These are phyloP conservation scores for Alternaria brassicae DNA, from an alignment of 2,329 filamentous ascomycete genomes.

Conservation along the genomic window DNA sequence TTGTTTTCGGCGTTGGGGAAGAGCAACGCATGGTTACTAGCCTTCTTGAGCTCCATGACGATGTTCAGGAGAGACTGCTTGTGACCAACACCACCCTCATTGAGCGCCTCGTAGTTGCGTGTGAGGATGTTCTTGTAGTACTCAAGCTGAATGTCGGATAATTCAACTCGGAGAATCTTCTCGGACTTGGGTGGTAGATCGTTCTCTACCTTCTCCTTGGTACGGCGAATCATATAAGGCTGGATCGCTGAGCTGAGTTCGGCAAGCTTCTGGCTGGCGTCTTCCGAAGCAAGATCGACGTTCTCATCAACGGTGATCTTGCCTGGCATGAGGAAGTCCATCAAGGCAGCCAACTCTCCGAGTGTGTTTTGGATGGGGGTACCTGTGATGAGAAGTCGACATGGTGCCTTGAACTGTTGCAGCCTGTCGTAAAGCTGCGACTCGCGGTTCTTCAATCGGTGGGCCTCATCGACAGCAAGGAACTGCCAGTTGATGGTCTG, in stretches of 20 bases:
- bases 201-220: slow-evolving; percentile 96
- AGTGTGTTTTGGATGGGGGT: slow-evolving; percentile 98
- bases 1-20: slow-evolving; percentile 93
- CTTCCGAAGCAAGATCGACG: slow-evolving; percentile 80
- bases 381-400: slow-evolving; percentile 91
- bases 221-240: slow-evolving; percentile 92
- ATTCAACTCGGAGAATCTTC: slow-evolving; percentile 97
- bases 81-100: slow-evolving; percentile 86
- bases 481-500: slow-evolving; percentile 97
- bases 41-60: slow-evolving; percentile 99
- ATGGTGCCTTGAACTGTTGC: slow-evolving; percentile 84
- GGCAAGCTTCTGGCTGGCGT: slow-evolving; percentile 85
- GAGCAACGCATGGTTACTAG: slow-evolving; percentile 98
- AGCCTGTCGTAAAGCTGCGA: slow-evolving; percentile 90
- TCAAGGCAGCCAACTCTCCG: slow-evolving; percentile 86
- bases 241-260: slow-evolving; percentile 86
- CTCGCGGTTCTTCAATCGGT: slow-evolving; percentile 94
- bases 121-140: slow-evolving; percentile 99
- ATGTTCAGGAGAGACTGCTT: slow-evolving; percentile 97
- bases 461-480: slow-evolving; percentile 93
- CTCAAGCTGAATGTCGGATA: slow-evolving; percentile 94
- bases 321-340: slow-evolving; percentile 98
- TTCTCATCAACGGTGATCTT: slow-evolving; percentile 90
- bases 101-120: slow-evolving; percentile 92
- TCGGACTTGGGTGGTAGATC: slow-evolving; percentile 96